Evolutionary conservation across 176 grass and related monocot genomes (phyloP).

Genomic region (Poa pratensis): DNA sequence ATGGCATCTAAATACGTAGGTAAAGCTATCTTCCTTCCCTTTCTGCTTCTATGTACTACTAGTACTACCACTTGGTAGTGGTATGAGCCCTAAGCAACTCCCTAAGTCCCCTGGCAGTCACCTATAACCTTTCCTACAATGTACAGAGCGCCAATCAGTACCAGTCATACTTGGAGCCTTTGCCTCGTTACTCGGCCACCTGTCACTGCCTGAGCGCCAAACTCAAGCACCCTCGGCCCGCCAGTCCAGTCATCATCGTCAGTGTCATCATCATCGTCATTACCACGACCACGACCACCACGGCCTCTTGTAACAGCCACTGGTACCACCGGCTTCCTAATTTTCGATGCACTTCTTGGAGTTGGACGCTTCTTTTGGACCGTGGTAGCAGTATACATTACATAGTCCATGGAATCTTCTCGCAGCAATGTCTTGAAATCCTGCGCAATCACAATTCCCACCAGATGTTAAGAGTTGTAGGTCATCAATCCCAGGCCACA

Average conservation of each 20-base stretch:
- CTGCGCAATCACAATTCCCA: constrained; percentile 45
- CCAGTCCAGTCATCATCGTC: constrained; percentile 78
- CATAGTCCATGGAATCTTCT: constrained; percentile 92
- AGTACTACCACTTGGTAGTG: constrained; percentile 12
- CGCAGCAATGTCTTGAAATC: constrained; percentile 87
- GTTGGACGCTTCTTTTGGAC: constrained; percentile 77
- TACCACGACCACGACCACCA: constrained; percentile 38
- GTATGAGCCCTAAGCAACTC: constrained; percentile 36
- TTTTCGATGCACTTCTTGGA: constrained; percentile 64
- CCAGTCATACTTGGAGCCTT: constrained; percentile 62
- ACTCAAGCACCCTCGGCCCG: constrained; percentile 74
- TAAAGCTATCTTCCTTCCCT: constrained; percentile 60
- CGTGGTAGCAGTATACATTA: constrained; percentile 48
- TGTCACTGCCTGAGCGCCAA: constrained; percentile 55
- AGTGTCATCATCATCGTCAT: constrained; percentile 43
- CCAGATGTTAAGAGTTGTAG: constrained; percentile 8
- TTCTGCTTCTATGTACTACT: constrained; percentile 66
- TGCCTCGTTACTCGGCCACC: constrained; percentile 77
- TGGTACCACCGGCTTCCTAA: constrained; percentile 53
- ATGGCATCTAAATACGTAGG: constrained; percentile 51
- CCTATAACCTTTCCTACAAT: constrained; percentile 49
- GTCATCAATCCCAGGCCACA: constrained; percentile 7
- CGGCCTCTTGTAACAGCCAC: constrained; percentile 35
- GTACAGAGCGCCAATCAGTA: constrained; percentile 53
- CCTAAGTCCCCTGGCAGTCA: constrained; percentile 40